Percentiles rank a stretch among this genome's conserved stretches.
Conservation (phyloP, 2,329 filamentous ascomycete species). For the Aurifilum marmelostoma region DNA sequence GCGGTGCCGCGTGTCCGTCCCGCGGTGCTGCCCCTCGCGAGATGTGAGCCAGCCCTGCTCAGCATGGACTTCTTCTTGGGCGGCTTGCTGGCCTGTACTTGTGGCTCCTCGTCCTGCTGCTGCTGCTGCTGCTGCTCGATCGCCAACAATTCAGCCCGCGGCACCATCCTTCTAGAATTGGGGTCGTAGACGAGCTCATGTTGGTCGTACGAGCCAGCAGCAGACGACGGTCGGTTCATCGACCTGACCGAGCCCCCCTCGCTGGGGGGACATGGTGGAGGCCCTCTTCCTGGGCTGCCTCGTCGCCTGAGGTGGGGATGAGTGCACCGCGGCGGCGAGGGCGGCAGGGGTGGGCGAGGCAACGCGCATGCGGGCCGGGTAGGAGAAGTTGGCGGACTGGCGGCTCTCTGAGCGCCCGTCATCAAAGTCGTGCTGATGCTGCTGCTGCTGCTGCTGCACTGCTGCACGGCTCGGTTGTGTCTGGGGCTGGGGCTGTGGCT, state of each 20-base stretch:
- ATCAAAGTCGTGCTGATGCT: slow-evolving; percentile 22
- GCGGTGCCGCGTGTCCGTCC: slow-evolving; percentile 53
- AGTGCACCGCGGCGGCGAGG: slow-evolving; percentile 20
- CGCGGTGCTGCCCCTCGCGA: slow-evolving; percentile 59
- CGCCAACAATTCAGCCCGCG: slow-evolving; percentile 47
- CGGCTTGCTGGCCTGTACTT: slow-evolving; percentile 35
- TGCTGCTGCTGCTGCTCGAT: slow-evolving; percentile 47
- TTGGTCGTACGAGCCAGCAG: slow-evolving; percentile 39
- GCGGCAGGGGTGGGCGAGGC: slow-evolving; percentile 42
- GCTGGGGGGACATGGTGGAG: slow-evolving; percentile 35
- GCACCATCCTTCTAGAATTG: slow-evolving; percentile 67
- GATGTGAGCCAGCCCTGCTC: slow-evolving; percentile 48
- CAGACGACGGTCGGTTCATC: slow-evolving; percentile 33
- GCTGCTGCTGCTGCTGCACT: slow-evolving; percentile 22
- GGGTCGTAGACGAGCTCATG: slow-evolving; percentile 63
- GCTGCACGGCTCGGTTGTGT: not conserved
- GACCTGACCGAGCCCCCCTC: slow-evolving; percentile 33
- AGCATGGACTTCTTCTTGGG: slow-evolving; percentile 44
- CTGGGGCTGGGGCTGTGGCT: not conserved
- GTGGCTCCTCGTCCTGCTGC: slow-evolving; percentile 38
- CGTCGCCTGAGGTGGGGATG: slow-evolving; percentile 13
- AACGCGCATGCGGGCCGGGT: slow-evolving; percentile 50
- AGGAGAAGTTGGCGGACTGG: slow-evolving; percentile 61
- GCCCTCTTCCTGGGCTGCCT: slow-evolving; percentile 29
- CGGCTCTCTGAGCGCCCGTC: slow-evolving; percentile 49